A percentile compares a stretch with the other conserved stretches of the same genome.
Conservation (phyloP, 108 stramenopile genomes). For the Seminavis robusta region DNA sequence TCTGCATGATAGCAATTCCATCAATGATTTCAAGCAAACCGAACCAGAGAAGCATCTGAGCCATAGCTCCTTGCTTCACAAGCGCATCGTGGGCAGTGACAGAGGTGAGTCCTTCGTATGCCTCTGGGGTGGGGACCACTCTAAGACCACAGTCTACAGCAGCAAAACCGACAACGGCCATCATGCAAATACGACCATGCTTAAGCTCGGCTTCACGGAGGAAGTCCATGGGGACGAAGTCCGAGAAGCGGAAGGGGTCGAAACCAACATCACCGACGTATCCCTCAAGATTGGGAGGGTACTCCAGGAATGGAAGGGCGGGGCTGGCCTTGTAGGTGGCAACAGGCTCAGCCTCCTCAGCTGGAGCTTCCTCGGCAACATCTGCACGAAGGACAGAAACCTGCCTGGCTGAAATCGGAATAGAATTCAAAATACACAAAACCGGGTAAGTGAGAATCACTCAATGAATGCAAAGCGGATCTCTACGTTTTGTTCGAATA, state of each 20-base stretch:
- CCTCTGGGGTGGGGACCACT: slow-evolving; percentile 78
- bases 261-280: slow-evolving; percentile 88
- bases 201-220: slow-evolving; percentile 94
- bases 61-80: slow-evolving; percentile 77
- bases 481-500: background rate
- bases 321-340: slow-evolving; percentile 26
- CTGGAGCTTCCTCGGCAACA: slow-evolving; percentile 12
- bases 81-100: slow-evolving; percentile 81
- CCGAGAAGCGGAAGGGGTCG: slow-evolving; percentile 90
- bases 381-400: slow-evolving; percentile 16
- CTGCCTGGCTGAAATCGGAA: background rate
- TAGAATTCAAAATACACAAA: background rate
- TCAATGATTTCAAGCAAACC: slow-evolving; percentile 62
- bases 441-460: background rate
- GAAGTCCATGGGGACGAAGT: slow-evolving; percentile 86
- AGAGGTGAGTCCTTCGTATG: slow-evolving; percentile 72
- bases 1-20: slow-evolving; percentile 74
- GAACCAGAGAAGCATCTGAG: slow-evolving; percentile 74
- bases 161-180: slow-evolving; percentile 89
- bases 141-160: slow-evolving; percentile 84
- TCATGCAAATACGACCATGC: slow-evolving; percentile 93
- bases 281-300: slow-evolving; percentile 87
- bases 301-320: slow-evolving; percentile 90
- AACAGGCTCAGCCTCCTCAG: slow-evolving; percentile 8
- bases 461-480: background rate